A percentile compares a stretch with the other conserved stretches of the same genome.
Conservation (phyloP, 768 basidiomycete genomes). For the Heimioporus sp. region DNA sequence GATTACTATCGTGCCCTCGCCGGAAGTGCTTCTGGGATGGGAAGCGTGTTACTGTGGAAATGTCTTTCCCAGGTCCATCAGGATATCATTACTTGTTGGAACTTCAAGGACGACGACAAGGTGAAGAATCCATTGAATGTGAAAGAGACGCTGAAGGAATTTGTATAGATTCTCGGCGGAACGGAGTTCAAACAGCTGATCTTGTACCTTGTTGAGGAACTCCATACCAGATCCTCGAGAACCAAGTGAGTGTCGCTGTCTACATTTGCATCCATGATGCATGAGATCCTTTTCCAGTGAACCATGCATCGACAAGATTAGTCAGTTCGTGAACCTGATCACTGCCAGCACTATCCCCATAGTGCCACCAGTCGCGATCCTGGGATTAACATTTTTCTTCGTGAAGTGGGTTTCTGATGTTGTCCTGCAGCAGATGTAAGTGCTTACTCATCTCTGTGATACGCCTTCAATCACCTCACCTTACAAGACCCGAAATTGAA, state of each 20-base stretch:
- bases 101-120: constrained; percentile 1
- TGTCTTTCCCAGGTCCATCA: constrained; percentile 5
- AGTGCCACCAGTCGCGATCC: constrained; percentile 2
- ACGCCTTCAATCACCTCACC: neutral
- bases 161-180: constrained; percentile 1
- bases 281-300: neutral
- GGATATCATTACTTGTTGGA: constrained; percentile 8
- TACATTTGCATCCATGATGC: neutral
- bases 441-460: neutral
- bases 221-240: neutral
- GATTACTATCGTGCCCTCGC: constrained; percentile 1
- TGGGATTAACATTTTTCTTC: constrained; percentile 2
- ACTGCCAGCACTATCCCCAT: neutral
- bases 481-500: neutral
- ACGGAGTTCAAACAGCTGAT: constrained; percentile 2
- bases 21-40: neutral
- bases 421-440: constrained; percentile 1
- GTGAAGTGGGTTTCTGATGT: constrained; percentile 5
- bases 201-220: constrained; percentile 2
- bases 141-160: neutral
- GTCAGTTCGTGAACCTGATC: constrained; percentile 1
- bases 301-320: neutral
- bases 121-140: neutral
- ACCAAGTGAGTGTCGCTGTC: neutral
- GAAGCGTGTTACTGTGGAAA: neutral